Evolutionary conservation across 176 grass and related monocot species (phyloP).

Genomic region (Cymbopogon citratus): DNA sequence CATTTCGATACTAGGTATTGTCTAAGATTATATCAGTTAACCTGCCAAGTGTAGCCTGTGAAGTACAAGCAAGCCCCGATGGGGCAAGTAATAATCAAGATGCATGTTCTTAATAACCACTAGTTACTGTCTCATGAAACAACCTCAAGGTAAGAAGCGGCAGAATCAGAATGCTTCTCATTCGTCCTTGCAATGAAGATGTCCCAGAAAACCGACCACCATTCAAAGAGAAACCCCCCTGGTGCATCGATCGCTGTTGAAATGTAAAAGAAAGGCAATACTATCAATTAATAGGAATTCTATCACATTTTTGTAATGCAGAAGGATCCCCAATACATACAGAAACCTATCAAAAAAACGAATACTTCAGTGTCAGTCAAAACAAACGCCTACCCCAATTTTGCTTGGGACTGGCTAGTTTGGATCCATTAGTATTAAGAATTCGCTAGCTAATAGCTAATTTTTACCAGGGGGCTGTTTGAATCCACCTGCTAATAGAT

Average conservation of each 20-base stretch:
- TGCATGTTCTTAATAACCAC: conserved; percentile 32
- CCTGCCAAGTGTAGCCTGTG: background rate
- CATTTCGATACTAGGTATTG: background rate
- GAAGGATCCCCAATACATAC: no score
- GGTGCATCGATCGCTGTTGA: conserved; percentile 60
- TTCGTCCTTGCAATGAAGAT: conserved; percentile 78
- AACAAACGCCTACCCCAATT: background rate
- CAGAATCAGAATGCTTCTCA: conserved; percentile 69
- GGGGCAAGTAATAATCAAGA: conserved; percentile 17
- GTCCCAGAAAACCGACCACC: conserved; percentile 88
- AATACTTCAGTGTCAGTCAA: no score
- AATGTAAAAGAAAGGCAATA: background rate
- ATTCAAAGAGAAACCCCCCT: conserved; percentile 72
- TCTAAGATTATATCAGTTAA: conserved; percentile 2
- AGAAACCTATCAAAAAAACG: no score
- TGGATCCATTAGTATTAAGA: no score
- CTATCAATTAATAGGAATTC: background rate
- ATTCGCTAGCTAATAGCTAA: no score
- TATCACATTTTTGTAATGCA: conserved; percentile 14
- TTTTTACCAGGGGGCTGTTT: no score
- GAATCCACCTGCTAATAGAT: no score
- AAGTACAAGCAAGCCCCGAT: background rate
- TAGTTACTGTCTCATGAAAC: conserved; percentile 15
- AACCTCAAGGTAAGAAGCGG: conserved; percentile 61
- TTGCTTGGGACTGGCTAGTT: background rate